Evolutionary conservation across 2,329 filamentous ascomycete genomes (phyloP).

Genomic region (Kalmusia sp.): DNA sequence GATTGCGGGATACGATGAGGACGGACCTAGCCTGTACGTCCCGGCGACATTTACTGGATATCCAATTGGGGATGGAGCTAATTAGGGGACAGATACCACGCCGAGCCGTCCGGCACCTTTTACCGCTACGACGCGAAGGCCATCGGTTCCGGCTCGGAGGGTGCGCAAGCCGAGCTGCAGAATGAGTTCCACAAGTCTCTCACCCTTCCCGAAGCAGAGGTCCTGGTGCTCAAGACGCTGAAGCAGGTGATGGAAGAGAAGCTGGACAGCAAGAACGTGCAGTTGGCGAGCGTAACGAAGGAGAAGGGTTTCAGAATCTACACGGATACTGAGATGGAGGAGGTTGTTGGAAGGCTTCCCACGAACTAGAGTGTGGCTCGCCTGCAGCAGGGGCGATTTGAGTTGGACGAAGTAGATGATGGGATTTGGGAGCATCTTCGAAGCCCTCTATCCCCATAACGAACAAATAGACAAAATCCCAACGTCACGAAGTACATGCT

Average conservation of each 20-base stretch:
- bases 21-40: conserved; percentile 84
- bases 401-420: conserved; percentile 9
- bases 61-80: conserved; percentile 5
- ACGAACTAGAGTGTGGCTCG: conserved; percentile 48
- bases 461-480: conserved; percentile 34
- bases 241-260: conserved; percentile 99
- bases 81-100: conserved; percentile 74
- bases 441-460: conserved; percentile 24
- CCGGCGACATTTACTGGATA: background rate
- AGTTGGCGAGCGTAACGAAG: conserved; percentile 96
- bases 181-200: conserved; percentile 99
- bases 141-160: conserved; percentile 96
- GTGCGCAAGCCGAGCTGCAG: conserved; percentile 95
- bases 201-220: conserved; percentile 91
- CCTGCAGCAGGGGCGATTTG: conserved; percentile 2
- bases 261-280: conserved; percentile 97
- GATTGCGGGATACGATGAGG: conserved; percentile 96
- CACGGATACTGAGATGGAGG: conserved; percentile 95
- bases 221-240: conserved; percentile 92
- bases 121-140: conserved; percentile 99
- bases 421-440: conserved; percentile 21
- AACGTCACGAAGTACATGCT: conserved; percentile 7
- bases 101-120: conserved; percentile 96
- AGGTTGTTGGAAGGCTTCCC: conserved; percentile 81
- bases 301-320: conserved; percentile 99